Conservation (phyloP, 305 asterid genomes). For the Fraxinus sp. region DNA sequence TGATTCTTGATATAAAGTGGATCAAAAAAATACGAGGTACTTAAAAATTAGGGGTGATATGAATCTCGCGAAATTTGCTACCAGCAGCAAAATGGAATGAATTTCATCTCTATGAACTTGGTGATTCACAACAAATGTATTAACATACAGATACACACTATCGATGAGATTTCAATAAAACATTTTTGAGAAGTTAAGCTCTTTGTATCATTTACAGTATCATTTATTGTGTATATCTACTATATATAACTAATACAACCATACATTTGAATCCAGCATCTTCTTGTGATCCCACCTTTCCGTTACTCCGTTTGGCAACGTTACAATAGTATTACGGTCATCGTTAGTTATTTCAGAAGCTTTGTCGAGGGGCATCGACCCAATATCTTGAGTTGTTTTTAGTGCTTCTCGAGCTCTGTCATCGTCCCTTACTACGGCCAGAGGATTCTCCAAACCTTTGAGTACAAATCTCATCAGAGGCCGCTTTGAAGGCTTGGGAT, state of each 20-base stretch:
- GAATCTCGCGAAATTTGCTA: not conserved
- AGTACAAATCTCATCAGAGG: conserved; percentile 85
- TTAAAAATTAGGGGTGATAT: not conserved
- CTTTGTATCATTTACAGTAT: not conserved
- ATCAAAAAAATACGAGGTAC: not conserved
- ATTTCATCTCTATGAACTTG: not conserved
- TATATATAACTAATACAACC: not conserved
- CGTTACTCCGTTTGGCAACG: not conserved
- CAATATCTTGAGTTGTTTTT: not conserved
- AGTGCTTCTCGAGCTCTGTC: not conserved
- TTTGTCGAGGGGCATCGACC: not conserved
- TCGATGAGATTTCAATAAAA: not conserved
- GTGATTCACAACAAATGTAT: not conserved
- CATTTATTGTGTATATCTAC: not conserved
- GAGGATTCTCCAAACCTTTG: conserved; percentile 81
- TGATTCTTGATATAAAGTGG: not conserved
- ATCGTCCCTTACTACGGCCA: conserved; percentile 77
- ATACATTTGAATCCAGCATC: not conserved
- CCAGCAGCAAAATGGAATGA: not conserved
- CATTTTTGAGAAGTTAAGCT: not conserved
- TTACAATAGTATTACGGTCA: not conserved
- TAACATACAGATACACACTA: not conserved
- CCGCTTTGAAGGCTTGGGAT: conserved; percentile 73
- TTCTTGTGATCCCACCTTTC: not conserved
- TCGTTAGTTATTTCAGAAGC: not conserved